Base-by-base conservation (phyloP, 169 alveolate genomes). In the Eimeria sp. region DNA sequence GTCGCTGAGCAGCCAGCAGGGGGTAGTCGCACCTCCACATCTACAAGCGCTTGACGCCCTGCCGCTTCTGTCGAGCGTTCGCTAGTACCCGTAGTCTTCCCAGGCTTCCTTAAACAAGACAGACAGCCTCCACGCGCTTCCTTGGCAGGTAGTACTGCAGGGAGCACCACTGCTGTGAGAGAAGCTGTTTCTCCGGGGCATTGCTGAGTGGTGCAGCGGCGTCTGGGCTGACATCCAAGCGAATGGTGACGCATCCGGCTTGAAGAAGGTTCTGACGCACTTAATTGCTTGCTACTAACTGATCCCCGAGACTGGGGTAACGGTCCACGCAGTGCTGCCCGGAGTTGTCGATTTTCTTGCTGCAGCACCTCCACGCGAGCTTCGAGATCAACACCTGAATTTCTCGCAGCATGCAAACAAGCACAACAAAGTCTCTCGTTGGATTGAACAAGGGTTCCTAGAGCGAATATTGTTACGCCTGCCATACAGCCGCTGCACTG, bases 1-100 rank as follows among this genome's bases (percentile, higher is more conserved):
- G 92, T 49, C 11, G 40, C 57, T 58, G 78, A 25, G 20, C 57
- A 47, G 92, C 45, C 16, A 84, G 67, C 40, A 61, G 80, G 78
- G 6, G 92, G 92, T 14, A 84, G 92, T 45, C 92, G 47, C 54
- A 84, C 92, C 92, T 84, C 78, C 78, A 84, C 92, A 61, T 84
- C 92, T 30, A 84, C 75, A 25, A 84, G 6, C 9, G 92, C 92
- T 61, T 27, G 92, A 40, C 78, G 92, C 43, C 73, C 89, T 18
- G 5, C 51, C 27, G 73, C 70, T 6, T 51, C 49, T 27, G 89
- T 30, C 49, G 72, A 47, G 72, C n/a, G 67, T 30, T 25, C 9
- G 25, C 25, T n/a, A 16, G 13, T n/a, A 10, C 16, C 67, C 25
- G 9, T 4, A 45, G 40, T 45, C 86, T 75, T 75, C 11, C 30